These are phyloP conservation scores for Candida ovalis DNA, from an alignment of 805 yeast species.

Conservation along the genomic window DNA sequence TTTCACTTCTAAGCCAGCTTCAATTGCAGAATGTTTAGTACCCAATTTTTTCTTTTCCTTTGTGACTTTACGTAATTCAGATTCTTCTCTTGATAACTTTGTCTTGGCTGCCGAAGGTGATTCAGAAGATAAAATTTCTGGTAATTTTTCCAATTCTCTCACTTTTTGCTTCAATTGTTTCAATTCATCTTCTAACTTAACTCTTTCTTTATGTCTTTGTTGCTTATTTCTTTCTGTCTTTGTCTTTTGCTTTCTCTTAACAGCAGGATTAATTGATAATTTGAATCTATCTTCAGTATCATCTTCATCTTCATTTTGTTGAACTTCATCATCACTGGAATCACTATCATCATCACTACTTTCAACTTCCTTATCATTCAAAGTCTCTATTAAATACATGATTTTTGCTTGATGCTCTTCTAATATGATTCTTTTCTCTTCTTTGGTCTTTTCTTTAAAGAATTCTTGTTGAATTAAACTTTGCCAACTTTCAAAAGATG, in stretches of 20 bases:
- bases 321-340: constrained; percentile 33
- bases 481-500: constrained; percentile 81
- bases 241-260: constrained; percentile 67
- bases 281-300: constrained; percentile 31
- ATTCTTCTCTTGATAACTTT: constrained; percentile 12
- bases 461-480: constrained; percentile 64
- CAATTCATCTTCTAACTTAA: constrained; percentile 48
- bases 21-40: constrained; percentile 40
- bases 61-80: constrained; percentile 22
- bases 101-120: constrained; percentile 4
- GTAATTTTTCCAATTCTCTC: constrained; percentile 51
- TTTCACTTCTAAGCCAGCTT: constrained; percentile 64
- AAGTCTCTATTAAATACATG: constrained; percentile 56
- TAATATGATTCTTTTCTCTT: constrained; percentile 56
- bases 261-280: constrained; percentile 72
- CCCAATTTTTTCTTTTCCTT: constrained; percentile 36
- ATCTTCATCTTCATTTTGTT: constrained; percentile 33
- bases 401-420: constrained; percentile 64
- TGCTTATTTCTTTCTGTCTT: constrained; percentile 71
- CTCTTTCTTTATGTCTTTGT: constrained; percentile 56
- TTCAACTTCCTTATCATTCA: constrained; percentile 56
- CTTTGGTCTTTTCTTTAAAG: constrained; percentile 59
- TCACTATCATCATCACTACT: constrained; percentile 35
- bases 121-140: constrained; percentile 37
- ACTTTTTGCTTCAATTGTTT: constrained; percentile 59